These are phyloP conservation scores for Gymnopus androsaceus DNA, from an alignment of 1,284 basidiomycete genomes.

Conservation along the genomic window DNA sequence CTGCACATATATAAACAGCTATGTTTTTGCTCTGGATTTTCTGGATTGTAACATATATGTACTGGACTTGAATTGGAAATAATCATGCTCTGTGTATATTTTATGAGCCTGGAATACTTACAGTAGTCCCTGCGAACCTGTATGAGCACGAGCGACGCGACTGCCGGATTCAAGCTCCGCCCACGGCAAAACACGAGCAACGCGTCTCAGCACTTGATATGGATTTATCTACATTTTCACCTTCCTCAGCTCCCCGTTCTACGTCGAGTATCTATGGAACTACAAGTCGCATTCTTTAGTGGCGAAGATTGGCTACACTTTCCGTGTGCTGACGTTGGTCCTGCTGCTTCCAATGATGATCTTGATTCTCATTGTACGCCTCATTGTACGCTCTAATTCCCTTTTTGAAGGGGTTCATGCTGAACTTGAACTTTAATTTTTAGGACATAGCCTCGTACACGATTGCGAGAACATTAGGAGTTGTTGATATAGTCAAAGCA, in stretches of 20 bases:
- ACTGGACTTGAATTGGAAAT: constrained; percentile 6
- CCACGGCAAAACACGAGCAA: too few species aligned
- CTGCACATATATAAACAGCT: not conserved
- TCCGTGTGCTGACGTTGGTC: constrained; percentile 64
- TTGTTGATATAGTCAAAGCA: constrained; percentile 70
- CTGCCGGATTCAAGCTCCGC: not conserved
- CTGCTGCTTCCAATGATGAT: constrained; percentile 65
- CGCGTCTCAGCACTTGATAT: too few species aligned
- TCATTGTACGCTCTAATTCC: constrained; percentile 19
- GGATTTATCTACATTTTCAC: not conserved
- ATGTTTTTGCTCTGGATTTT: not conserved
- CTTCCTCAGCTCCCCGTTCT: constrained; percentile 41
- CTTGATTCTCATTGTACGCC: constrained; percentile 71
- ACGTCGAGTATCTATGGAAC: constrained; percentile 62
- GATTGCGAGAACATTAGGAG: constrained; percentile 78
- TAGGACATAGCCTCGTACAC: constrained; percentile 81
- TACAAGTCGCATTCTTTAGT: constrained; percentile 68
- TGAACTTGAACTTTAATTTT: not conserved
- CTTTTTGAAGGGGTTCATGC: constrained; percentile 7
- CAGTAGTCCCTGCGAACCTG: too few species aligned
- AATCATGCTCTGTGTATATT: not conserved
- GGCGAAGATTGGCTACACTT: constrained; percentile 61
- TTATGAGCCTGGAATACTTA: too few species aligned
- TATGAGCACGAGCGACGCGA: too few species aligned
- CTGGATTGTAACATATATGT: constrained; percentile 12